These are phyloP conservation scores for Diutina sp. DNA, from an alignment of 1,139 yeast species.

Conservation along the genomic window DNA sequence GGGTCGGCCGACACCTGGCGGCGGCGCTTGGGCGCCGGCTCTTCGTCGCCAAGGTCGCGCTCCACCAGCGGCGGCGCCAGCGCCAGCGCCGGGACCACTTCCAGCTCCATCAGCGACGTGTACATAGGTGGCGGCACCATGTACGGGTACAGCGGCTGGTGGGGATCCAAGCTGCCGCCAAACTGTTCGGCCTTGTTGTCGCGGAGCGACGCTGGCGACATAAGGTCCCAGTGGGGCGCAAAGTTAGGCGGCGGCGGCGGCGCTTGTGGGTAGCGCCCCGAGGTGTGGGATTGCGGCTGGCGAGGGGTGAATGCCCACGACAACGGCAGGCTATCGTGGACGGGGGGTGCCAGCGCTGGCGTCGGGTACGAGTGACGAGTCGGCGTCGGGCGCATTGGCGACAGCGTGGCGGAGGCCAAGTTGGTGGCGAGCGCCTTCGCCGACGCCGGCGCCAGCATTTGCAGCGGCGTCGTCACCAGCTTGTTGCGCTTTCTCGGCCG, in stretches of 20 bases:
- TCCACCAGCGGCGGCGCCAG: background rate
- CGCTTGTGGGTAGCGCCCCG: background rate
- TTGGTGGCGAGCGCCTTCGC: background rate
- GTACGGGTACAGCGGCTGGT: background rate
- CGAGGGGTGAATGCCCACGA: background rate
- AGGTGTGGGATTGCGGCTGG: background rate
- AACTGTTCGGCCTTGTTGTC: background rate
- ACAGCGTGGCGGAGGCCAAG: background rate
- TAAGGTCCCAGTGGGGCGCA: background rate
- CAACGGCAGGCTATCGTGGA: background rate
- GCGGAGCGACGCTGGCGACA: background rate
- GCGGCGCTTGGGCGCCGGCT: background rate
- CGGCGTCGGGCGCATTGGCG: background rate
- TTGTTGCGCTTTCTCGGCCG: slow-evolving; percentile 7
- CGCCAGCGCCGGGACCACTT: background rate
- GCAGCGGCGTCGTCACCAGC: background rate
- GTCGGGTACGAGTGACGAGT: background rate
- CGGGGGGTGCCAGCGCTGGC: background rate
- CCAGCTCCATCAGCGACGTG: background rate
- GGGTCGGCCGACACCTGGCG: background rate
- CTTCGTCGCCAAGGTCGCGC: background rate
- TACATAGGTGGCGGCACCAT: background rate
- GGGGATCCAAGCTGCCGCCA: background rate
- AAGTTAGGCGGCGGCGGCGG: background rate
- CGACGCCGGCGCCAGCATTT: background rate